Evolutionary conservation across 371 early-diverging fungal species (phyloP), one percentile per base, ranked within the genome.

Genomic region (Funneliformis caledonium): DNA sequence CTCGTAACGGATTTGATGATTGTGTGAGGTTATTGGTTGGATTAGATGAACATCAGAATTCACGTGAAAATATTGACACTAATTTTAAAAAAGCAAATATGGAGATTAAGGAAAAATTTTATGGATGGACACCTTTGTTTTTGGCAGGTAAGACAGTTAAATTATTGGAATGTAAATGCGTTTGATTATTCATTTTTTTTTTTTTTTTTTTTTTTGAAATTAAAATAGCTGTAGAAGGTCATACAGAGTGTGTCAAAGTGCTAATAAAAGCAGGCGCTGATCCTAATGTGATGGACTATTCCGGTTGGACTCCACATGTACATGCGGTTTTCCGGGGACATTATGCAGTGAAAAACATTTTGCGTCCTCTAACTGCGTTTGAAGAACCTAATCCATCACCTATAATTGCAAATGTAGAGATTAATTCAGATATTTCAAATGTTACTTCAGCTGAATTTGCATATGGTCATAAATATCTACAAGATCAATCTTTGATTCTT

Each of bases 391-490:
- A 81, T 11, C 77, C 82, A n/a, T 81, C 73, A 47, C 82, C 78
- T 2, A 59, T 76, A n/a, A 64, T 79, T 22, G 80, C 74, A 52
- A 52, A 43, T 47, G 43, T 65, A 8, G 26, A 47, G 50, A 76
- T 48, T 65, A 69, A 65, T 12, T 81, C 78, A 68, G 31, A 26
- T 3, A 16, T 52, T 65, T 48, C 8, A 31, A 74, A 62, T 9
- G n/a, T 78, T 45, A 22, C 81, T 37, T 74, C 81, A n/a, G 84
- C 83, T 16, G 88, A 88, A 31, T 88, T 91, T 0, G 76, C 90
- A 0, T 92, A 92, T 82, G 93, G 93, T 42, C 93, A 92, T 83
- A 90, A 88, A 64, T 92, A 90, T 65, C 84, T 94, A 11, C 89
- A 90, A 10, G 89, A 90, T 31, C 86, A 91, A 60, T 87, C 86